These are phyloP conservation scores for Gamarada debralockiae DNA, from an alignment of 495 filamentous ascomycete species.

Conservation along the genomic window DNA sequence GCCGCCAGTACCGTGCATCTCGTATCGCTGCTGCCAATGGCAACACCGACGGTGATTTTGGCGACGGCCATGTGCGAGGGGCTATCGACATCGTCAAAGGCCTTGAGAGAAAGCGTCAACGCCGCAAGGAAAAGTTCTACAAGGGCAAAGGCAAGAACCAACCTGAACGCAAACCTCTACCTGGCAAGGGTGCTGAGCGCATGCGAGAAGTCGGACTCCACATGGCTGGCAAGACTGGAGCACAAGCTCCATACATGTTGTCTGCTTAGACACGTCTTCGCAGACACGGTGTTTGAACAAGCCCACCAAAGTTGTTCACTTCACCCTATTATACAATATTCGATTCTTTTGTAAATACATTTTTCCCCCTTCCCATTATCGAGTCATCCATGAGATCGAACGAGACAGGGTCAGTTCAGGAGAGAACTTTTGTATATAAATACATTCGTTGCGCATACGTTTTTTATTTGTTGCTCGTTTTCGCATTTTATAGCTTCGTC, in stretches of 20 bases:
- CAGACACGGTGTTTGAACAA: constrained; percentile 13
- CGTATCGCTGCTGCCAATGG: constrained; percentile 20
- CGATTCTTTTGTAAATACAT: constrained; percentile 29
- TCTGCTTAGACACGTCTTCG: constrained; percentile 55
- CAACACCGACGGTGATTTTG: constrained; percentile 7
- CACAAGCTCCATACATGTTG: constrained; percentile 72
- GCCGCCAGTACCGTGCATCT: constrained; percentile 38
- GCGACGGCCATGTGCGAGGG: constrained; percentile 61
- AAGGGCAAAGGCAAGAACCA: constrained; percentile 49
- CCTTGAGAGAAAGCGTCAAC: constrained; percentile 87
- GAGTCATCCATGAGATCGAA: background rate
- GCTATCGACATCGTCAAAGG: constrained; percentile 97
- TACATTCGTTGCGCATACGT: background rate
- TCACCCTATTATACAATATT: constrained; percentile 35
- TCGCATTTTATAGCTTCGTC: background rate
- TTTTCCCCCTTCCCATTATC: constrained; percentile 7
- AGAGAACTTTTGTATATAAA: constrained; percentile 13
- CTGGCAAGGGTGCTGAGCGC: constrained; percentile 84
- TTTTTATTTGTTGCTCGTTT: background rate
- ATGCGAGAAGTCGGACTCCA: constrained; percentile 92
- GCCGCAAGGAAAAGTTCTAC: constrained; percentile 84
- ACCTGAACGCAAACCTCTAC: constrained; percentile 54
- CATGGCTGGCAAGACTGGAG: constrained; percentile 70
- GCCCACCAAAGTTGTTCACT: constrained; percentile 7
- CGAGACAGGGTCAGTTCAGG: background rate